These are phyloP conservation scores for Acanthamoeba healyi DNA, from an alignment of 208 protist genomes.

Conservation along the genomic window DNA sequence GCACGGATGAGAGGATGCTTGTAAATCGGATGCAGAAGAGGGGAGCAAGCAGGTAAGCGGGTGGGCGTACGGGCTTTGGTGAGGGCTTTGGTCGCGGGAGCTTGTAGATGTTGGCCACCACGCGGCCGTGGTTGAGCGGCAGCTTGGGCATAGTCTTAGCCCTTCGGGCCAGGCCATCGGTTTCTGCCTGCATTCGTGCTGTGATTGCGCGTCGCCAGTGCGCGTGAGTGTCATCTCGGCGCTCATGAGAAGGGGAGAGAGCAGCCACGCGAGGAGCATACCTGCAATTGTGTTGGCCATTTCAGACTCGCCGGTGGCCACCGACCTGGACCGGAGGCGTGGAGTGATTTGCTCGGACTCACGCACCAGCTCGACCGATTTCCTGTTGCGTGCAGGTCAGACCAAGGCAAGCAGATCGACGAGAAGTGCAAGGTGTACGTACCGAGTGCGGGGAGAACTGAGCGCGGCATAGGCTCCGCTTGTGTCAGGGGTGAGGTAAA, in stretches of 20 bases:
- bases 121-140: not conserved
- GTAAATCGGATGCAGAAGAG: too few species aligned
- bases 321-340: not conserved
- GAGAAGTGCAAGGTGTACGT: too few species aligned
- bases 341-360: not conserved
- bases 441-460: not conserved
- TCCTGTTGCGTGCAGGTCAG: slow-evolving; percentile 2
- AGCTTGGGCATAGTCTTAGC: not conserved
- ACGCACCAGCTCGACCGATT: not conserved
- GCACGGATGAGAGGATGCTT: too few species aligned
- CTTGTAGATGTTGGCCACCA: slow-evolving; percentile 40
- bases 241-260: too few species aligned
- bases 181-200: not conserved
- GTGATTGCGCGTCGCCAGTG: too few species aligned
- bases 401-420: too few species aligned
- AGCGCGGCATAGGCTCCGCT: not conserved
- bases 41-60: not conserved
- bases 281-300: not conserved
- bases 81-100: not conserved
- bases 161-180: not conserved
- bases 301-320: not conserved
- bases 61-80: not conserved
- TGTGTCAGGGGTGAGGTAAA: not conserved
- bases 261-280: too few species aligned
- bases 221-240: too few species aligned